phyloP scores from a whole-genome alignment of 2,329 filamentous ascomycete genomes.

The Nemania abortiva region DNA sequence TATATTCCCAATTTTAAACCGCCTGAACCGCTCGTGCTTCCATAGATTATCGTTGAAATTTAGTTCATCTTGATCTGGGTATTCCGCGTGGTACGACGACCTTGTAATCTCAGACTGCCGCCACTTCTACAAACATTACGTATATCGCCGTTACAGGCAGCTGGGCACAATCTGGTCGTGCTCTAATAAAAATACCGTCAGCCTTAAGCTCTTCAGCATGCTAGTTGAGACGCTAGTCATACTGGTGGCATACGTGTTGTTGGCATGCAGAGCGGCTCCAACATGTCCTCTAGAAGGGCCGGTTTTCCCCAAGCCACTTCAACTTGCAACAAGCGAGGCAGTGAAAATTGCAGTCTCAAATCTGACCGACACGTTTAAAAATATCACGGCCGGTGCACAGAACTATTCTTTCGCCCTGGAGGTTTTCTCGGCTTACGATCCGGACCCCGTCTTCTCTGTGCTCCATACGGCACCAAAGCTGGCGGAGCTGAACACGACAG shows the following conservation, averaged over 20 bases:
- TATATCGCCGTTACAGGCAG: neutral
- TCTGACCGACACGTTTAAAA: conserved; percentile 43
- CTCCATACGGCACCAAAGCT: conserved; percentile 53
- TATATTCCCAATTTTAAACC: neutral
- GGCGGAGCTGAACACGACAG: conserved; percentile 45
- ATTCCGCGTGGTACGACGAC: neutral
- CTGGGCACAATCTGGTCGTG: neutral
- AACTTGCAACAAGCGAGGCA: conserved; percentile 40
- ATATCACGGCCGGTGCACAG: conserved; percentile 41
- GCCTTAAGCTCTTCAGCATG: conserved; percentile 21
- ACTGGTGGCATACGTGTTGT: conserved; percentile 32
- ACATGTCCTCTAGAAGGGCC: conserved; percentile 48
- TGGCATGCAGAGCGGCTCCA: conserved; percentile 36
- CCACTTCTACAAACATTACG: neutral
- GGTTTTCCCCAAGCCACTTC: conserved; percentile 46
- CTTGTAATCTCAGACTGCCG: neutral
- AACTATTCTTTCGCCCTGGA: conserved; percentile 55
- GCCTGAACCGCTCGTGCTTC: neutral
- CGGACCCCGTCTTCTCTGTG: conserved; percentile 51
- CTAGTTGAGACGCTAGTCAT: conserved; percentile 22
- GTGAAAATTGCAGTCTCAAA: conserved; percentile 43
- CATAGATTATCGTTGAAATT: neutral
- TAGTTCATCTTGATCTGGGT: neutral
- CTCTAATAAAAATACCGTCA: neutral
- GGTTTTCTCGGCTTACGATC: conserved; percentile 53